These are phyloP conservation scores for Auricularia auricula-judae DNA, from an alignment of 768 basidiomycete genomes.

Conservation along the genomic window DNA sequence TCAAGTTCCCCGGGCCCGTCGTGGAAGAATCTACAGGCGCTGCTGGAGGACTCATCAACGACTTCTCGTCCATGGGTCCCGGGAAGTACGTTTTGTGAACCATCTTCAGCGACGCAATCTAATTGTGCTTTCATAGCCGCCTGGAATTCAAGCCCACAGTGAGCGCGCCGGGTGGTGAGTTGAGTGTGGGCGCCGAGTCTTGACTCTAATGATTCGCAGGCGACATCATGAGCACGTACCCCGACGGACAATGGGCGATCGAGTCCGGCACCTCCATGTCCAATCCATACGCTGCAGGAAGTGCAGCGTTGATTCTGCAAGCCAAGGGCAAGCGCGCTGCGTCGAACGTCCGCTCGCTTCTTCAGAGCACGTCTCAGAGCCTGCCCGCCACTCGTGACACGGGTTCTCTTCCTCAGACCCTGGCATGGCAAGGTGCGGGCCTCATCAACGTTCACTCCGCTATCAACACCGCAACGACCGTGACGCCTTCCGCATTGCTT, in stretches of 20 bases:
- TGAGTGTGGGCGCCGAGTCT: too few relatives aligned
- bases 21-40: conserved; percentile 12
- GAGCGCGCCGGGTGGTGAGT: conserved; percentile 9
- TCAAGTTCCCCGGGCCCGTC: background rate
- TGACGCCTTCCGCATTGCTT: background rate
- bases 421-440: background rate
- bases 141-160: conserved; percentile 11
- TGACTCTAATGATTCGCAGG: too few relatives aligned
- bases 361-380: background rate
- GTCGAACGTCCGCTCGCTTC: background rate
- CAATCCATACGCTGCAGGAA: conserved; percentile 5
- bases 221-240: conserved; percentile 12
- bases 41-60: conserved; percentile 15
- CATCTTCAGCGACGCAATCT: too few relatives aligned
- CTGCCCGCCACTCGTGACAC: background rate
- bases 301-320: conserved; percentile 2
- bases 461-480: background rate
- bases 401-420: background rate
- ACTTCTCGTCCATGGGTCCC: conserved; percentile 21
- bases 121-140: too few relatives aligned
- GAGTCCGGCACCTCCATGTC: conserved; percentile 12
- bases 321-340: conserved; percentile 3
- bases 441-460: background rate
- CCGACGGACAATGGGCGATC: conserved; percentile 6
- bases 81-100: conserved; percentile 15